Conservation (phyloP, 768 basidiomycete species). For the Mycena floridula region DNA sequence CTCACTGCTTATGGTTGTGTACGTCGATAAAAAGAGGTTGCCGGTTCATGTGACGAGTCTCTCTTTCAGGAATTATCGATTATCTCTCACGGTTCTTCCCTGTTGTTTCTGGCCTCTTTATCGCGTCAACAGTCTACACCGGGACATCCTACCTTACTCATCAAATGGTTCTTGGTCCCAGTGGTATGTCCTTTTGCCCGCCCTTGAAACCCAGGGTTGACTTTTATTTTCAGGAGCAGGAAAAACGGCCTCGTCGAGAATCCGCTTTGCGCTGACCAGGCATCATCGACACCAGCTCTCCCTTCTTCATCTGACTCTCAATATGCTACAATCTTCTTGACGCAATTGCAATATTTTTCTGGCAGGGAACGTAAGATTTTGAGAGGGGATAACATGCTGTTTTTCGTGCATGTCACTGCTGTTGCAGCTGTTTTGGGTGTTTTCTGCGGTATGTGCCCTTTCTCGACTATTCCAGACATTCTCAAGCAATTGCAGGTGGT, state of each 20-base stretch:
- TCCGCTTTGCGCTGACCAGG: too few species aligned
- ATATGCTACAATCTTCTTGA: slow-evolving; percentile 79
- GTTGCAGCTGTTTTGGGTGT: slow-evolving; percentile 73
- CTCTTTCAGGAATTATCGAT: too few species aligned
- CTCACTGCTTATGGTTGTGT: too few species aligned
- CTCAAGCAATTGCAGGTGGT: slow-evolving; percentile 62
- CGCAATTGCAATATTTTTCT: slow-evolving; percentile 78
- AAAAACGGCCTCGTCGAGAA: slow-evolving; percentile 92
- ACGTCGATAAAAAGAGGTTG: too few species aligned
- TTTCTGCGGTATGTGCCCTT: slow-evolving; percentile 62
- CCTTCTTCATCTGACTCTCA: too few species aligned
- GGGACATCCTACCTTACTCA: too few species aligned
- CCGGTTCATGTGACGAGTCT: too few species aligned
- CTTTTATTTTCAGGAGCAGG: slow-evolving; percentile 53
- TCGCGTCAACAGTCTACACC: too few species aligned
- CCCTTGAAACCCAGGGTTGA: too few species aligned
- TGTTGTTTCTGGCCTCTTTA: too few species aligned
- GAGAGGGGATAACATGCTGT: slow-evolving; percentile 71
- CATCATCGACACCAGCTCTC: too few species aligned
- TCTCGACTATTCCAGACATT: background rate
- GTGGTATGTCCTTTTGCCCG: slow-evolving; percentile 42
- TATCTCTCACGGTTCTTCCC: too few species aligned
- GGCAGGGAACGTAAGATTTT: slow-evolving; percentile 85
- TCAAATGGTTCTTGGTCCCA: slow-evolving; percentile 90
- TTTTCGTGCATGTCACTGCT: slow-evolving; percentile 72